Evolutionary conservation across 768 basidiomycete genomes (phyloP).

Genomic region (Pleurotus giganteus): DNA sequence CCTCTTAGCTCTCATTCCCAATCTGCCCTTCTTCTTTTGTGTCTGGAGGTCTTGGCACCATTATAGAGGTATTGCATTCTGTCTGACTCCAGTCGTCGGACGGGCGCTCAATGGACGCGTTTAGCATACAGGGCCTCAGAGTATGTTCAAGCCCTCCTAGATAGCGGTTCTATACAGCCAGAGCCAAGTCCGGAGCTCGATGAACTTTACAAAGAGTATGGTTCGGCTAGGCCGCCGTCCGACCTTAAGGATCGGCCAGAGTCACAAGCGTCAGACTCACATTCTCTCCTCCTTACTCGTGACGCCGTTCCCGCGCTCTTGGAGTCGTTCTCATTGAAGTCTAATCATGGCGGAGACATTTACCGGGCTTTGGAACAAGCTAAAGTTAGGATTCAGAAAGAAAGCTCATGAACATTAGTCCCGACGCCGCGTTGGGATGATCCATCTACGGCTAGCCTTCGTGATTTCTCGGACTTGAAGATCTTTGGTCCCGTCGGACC

Average conservation of each 20-base stretch:
- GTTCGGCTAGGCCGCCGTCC: conserved; percentile 9
- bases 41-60: conserved; percentile 85
- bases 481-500: neutral
- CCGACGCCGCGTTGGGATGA: neutral
- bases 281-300: conserved; percentile 40
- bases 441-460: neutral
- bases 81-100: neutral
- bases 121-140: conserved; percentile 69
- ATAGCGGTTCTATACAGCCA: conserved; percentile 54
- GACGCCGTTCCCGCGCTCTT: conserved; percentile 55
- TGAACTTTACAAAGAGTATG: conserved; percentile 42
- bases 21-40: conserved; percentile 84
- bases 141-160: conserved; percentile 61
- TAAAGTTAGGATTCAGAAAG: conserved; percentile 27
- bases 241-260: conserved; percentile 11
- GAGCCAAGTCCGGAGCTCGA: conserved; percentile 55
- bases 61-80: conserved; percentile 56
- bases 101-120: neutral
- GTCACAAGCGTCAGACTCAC: conserved; percentile 11
- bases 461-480: neutral
- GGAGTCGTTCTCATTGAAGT: conserved; percentile 41
- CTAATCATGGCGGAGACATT: conserved; percentile 46
- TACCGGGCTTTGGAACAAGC: conserved; percentile 68
- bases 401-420: neutral
- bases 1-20: conserved; percentile 69